Base-by-base conservation (phyloP, 768 basidiomycete species). In the Rhodocollybia butyracea region DNA sequence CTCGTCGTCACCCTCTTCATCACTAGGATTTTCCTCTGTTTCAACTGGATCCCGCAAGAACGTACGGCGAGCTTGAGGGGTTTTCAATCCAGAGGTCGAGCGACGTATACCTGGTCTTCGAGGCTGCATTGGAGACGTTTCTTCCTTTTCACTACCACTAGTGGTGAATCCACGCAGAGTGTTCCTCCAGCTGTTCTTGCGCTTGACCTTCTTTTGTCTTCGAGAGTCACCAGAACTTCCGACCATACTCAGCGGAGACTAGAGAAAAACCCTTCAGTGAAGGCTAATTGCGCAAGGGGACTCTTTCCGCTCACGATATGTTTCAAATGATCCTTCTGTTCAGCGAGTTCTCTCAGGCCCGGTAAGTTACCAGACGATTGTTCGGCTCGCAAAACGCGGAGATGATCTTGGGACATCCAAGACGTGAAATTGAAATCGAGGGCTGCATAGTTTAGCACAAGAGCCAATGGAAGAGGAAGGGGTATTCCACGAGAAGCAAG, bases 401-500 rank as follows among this genome's bases (percentile, higher is more conserved):
- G 76, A 68, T 98, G 85, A 19, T 81, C 81, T 8, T 85, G 84
- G 0, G 89, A 81, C 92, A 94, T 94, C 96, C 96, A 98, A 21
- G 94, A 96, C 0, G 93, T 94, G 64, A 96, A 98, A 68, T 98
- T 98, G 75, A 99, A 98, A 69, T 98, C 95, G 42, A 98, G 80
- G 24, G 89, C 90, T 0, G 95, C 84, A 69, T 98, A 99, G 61
- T 85, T 92, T 52, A 96, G 81, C 27, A 97, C 85, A 56, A 98
- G 76, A 1, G 90, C 89, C 36, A 88, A 72, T 1, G 97, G 97
- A 17, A 81, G 76, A 1, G 86, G 89, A 30, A 96, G 75, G 21
- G 67, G 58, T 34, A 65, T 55, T 51, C 68, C 73, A 15, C 68
- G 72, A 58, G 63, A 66, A 62, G 66, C 63, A 67, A 70, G 58